Evolutionary conservation across 495 filamentous ascomycete genomes (phyloP), one percentile per base, ranked within the genome.

Genomic region (Aspergillus coremiiformis): DNA sequence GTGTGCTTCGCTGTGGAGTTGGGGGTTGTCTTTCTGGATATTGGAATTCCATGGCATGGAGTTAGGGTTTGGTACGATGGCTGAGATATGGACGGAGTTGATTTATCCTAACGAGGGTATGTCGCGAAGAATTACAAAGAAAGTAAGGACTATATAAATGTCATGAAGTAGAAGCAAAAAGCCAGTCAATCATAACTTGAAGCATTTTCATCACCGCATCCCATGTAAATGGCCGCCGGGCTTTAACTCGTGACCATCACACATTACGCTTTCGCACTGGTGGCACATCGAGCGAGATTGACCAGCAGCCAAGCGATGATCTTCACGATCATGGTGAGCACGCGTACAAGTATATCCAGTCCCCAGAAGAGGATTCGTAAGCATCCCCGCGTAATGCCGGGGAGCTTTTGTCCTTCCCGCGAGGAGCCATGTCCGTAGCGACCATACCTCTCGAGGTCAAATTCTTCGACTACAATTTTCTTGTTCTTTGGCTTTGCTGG

Each of bases 371-470:
- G 48, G 12, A 72, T 29, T 30, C 58, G 58, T 37, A 77, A 42
- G n/a, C 67, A 15, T 4, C 56, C 59, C 35, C 72, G 59, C 29
- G 64, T 65, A 15, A 67, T 46, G 2, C 68, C 61, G 1, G 73
- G 73, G 6, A 77, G 39, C 33, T 75, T 66, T 56, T 72, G 51
- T 2, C 69, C 68, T 46, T 71, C 59, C 1, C 67, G 62, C 26
- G 64, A 64, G 1, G 70, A 72, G 15, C 64, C 50, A 7, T 39
- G 43, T 8, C 63, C 65, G 39, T 72, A 73, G 3, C 62, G 63
- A 10, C 71, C 71, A 32, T 75, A 77, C 17, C 68, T 72, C 26
- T 75, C 73, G 14, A 77, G 59, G 48, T 77, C 73, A 26, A 75
- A 69, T 50, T 77, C 72, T 41, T 75, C 71, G 44, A 73, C 56